Evolutionary conservation across 805 yeast genomes (phyloP).

Genomic region (Zygotorulaspora chibaensis): DNA sequence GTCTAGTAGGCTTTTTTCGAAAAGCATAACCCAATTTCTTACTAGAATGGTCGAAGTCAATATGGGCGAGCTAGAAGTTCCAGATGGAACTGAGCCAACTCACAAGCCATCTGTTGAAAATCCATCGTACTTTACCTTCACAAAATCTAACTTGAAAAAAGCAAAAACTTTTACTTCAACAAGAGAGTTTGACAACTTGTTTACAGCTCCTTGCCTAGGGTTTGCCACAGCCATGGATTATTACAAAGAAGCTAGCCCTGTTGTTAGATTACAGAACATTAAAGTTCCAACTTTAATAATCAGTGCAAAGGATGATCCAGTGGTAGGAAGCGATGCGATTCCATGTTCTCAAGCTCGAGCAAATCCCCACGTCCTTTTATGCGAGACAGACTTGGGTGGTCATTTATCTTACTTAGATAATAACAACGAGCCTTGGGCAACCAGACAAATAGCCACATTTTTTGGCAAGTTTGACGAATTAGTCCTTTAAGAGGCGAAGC

Average conservation of each 20-base stretch:
- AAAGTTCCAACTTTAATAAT: slow-evolving; percentile 60
- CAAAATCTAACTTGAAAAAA: slow-evolving; percentile 36
- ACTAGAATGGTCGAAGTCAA: slow-evolving; percentile 45
- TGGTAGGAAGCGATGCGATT: slow-evolving; percentile 47
- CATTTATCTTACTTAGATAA: slow-evolving; percentile 53
- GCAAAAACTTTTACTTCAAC: slow-evolving; percentile 39
- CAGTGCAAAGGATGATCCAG: slow-evolving; percentile 61
- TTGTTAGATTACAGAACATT: slow-evolving; percentile 49
- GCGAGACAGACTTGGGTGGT: slow-evolving; percentile 65
- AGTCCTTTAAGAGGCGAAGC: slow-evolving; percentile 16
- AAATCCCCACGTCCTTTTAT: slow-evolving; percentile 56
- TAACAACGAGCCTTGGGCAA: slow-evolving; percentile 47
- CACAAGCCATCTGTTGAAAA: slow-evolving; percentile 20
- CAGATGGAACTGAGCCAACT: slow-evolving; percentile 22
- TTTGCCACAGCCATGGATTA: slow-evolving; percentile 58
- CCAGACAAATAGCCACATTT: slow-evolving; percentile 40
- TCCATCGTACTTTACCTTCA: slow-evolving; percentile 27
- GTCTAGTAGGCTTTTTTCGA: slow-evolving; percentile 42
- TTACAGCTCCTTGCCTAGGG: slow-evolving; percentile 61
- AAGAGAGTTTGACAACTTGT: slow-evolving; percentile 55
- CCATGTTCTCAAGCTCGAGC: slow-evolving; percentile 47
- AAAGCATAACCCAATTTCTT: slow-evolving; percentile 41
- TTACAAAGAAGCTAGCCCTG: slow-evolving; percentile 62
- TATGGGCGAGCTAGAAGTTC: slow-evolving; percentile 33
- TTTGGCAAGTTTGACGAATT: slow-evolving; percentile 38